Conservation (phyloP, 2,329 filamentous ascomycete genomes). For the Hypomyces perniciosus region DNA sequence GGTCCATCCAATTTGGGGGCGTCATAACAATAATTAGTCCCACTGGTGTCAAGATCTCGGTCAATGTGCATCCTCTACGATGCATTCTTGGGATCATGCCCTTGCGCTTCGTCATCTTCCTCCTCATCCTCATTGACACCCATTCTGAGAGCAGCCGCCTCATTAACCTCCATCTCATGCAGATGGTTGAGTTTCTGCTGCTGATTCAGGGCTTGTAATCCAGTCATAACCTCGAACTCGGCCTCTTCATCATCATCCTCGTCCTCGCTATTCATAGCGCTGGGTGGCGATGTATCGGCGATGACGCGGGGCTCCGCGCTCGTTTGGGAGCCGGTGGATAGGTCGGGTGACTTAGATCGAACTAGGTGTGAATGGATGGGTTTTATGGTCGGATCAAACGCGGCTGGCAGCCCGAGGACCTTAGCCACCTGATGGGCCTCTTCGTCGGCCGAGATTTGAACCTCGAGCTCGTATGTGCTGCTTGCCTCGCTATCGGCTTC, state of each 20-base stretch:
- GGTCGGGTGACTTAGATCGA: slow-evolving; percentile 16
- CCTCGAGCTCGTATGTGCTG: slow-evolving; percentile 49
- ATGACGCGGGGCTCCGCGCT: slow-evolving; percentile 16
- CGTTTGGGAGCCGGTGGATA: slow-evolving; percentile 12
- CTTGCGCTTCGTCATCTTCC: slow-evolving; percentile 29
- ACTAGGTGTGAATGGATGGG: slow-evolving; percentile 35
- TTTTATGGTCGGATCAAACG: slow-evolving; percentile 60
- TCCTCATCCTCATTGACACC: slow-evolving; percentile 34
- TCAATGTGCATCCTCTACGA: slow-evolving; percentile 26
- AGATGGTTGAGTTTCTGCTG: slow-evolving; percentile 46
- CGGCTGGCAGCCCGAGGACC: slow-evolving; percentile 55
- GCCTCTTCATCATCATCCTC: slow-evolving; percentile 34
- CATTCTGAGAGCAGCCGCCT: slow-evolving; percentile 46
- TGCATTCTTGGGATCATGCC: slow-evolving; percentile 21
- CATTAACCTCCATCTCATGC: slow-evolving; percentile 55
- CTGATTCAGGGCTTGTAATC: slow-evolving; percentile 38
- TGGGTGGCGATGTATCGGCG: slow-evolving; percentile 23
- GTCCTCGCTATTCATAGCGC: slow-evolving; percentile 34
- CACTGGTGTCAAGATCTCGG: neutral
- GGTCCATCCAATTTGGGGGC: neutral
- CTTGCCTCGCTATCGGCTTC: slow-evolving; percentile 52
- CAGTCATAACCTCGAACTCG: slow-evolving; percentile 41
- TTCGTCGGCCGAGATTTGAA: slow-evolving; percentile 50
- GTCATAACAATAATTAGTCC: neutral
- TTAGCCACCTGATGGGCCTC: slow-evolving; percentile 60